Base-by-base conservation (phyloP, 2,329 filamentous ascomycete genomes). In the Neofusicoccum cordaticola region DNA sequence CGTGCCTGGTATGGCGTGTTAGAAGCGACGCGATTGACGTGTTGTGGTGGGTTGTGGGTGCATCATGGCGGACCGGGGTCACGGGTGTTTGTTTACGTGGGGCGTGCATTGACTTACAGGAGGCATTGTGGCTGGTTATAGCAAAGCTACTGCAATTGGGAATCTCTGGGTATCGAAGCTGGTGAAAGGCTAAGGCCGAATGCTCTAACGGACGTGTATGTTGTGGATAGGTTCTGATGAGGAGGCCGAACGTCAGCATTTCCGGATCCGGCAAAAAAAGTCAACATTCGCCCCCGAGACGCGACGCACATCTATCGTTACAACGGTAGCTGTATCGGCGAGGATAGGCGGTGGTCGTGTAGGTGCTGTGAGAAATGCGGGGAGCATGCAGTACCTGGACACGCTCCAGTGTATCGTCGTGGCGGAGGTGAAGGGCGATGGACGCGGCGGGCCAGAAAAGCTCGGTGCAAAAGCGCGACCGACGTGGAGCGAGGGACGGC, bases 1-100 rank as follows among this genome's bases (percentile, higher is more conserved):
- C 91, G 90, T 83, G 84, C 86, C 90, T 89, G 57, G 74, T 45
- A 69, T 67, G 53, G 70, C 68, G 67, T 71, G 78, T 84, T 83
- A 82, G 78, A 73, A 67, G 34, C 13, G 45, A 63, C 34, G 56
- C 22, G 65, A 60, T 60, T n/a, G 50, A 60, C 39, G 63, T 41
- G 37, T 48, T 37, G 53, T 22, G 34, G 50, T 41, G 39, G 37
- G 53, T 37, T 44, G 17, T 42, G 27, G 62, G 5, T 22, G 41
- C 41, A 27, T 60, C 15, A 51, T 58, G 39, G 22, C 22, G 27
- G 27, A 27, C 22, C 42, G 11, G 37, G 48, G 50, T 15, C 41
- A 8, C 35, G 31, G 37, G 11, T 47, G 50, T 44, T 42, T 45
- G 53, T 64, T 45, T 64, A 50, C 51, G 58, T 56, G 63, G 50